Conservation (phyloP, 345 rosid genomes). For the Pseudoturritis turrita region DNA sequence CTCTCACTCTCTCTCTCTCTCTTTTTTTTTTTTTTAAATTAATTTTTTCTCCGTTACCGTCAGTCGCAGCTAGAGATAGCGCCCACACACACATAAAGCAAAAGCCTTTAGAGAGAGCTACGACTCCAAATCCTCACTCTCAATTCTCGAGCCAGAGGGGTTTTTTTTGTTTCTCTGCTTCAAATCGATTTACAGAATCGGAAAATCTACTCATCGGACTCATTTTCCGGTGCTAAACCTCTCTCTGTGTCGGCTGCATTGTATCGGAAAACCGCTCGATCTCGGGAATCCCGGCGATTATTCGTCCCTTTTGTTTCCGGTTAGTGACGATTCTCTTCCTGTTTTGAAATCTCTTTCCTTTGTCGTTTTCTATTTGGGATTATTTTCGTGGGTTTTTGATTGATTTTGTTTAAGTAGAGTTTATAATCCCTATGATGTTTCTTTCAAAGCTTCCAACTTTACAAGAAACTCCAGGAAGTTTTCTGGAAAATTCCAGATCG, state of each 20-base stretch:
- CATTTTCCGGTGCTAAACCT: conserved; percentile 24
- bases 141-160: conserved; percentile 14
- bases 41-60: conserved; percentile 26
- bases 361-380: conserved; percentile 25
- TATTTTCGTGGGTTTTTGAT: not conserved
- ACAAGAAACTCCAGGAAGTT: not conserved
- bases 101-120: conserved; percentile 22
- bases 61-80: conserved; percentile 28
- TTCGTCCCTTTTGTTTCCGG: conserved; percentile 1
- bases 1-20: not conserved
- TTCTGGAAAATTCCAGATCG: conserved; percentile 8
- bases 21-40: not conserved
- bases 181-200: not conserved
- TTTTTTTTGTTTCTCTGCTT: not conserved
- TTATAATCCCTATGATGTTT: conserved; percentile 19
- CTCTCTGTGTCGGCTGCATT: conserved; percentile 13
- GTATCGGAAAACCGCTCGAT: conserved; percentile 3
- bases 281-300: not conserved
- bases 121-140: conserved; percentile 9
- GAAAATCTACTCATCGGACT: not conserved
- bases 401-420: not conserved
- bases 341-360: not conserved
- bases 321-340: not conserved
- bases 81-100: conserved; percentile 25
- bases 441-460: not conserved